Base-by-base conservation (phyloP, 176 grass and related monocot species). In the Oryza meyeriana region DNA sequence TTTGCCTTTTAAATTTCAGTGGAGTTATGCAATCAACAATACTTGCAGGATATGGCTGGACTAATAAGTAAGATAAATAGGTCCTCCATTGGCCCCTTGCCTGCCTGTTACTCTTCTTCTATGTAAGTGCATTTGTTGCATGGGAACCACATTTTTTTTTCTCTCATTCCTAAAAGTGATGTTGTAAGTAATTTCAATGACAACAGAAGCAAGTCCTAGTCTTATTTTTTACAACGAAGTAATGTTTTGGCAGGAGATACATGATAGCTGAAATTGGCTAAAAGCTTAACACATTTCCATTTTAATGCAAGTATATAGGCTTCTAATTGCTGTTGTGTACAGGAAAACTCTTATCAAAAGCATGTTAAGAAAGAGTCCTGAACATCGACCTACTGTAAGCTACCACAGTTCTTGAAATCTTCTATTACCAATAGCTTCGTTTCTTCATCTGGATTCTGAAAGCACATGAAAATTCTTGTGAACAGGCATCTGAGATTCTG, bases 61-160 rank as follows among this genome's bases (percentile, higher is more conserved):
- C 83, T 99, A 55, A 95, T 99, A 90, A 95, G 91, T 67, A 99
- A 99, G 85, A 99, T 99, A 83, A 99, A 99, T 76, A 82, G 89
- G 63, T 94, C 96, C 12, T 91, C 89, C 30, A 99, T 99, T 61
- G 93, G 93, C 62, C 96, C 96, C 64, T 74, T 99, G 76, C 96
- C 96, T 55, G 24, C 91, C 57, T 94, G 88, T 83, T 99, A 99
- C 81, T 99, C 96, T 35, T 47, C 89, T 64, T 90, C 93, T 52
- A 81, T 99, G 96, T 99, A 90, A 84, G 92, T 85, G 71, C 72
- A 66, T 32, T 63, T 82, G 9, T 63, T 78, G 41, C 66, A 22
- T 58, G 32, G 35, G 66, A 81, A 20, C 66, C 74, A 12, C 40
- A 28, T 14, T 47, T 39, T 75, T 80, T 8, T 79, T 82, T 47